A percentile compares a stretch with the other conserved stretches of the same genome.
Conservation (phyloP, 495 filamentous ascomycete species). For the Bathelium albidoporum region DNA sequence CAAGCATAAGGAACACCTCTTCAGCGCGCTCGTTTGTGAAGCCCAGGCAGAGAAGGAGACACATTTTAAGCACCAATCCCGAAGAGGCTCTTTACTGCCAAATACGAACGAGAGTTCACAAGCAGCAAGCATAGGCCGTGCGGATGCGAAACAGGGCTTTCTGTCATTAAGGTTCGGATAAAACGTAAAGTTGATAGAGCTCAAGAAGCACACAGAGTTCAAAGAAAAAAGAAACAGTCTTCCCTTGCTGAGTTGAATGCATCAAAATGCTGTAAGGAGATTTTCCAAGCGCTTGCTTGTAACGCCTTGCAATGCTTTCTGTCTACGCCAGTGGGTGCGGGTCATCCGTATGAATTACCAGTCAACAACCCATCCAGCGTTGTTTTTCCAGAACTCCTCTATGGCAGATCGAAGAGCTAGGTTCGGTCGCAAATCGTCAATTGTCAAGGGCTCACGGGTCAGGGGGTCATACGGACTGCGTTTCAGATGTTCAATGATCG, state of each 20-base stretch:
- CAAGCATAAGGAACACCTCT: no score
- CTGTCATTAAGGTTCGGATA: not conserved
- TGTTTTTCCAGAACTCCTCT: conserved; percentile 69
- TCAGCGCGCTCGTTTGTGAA: no score
- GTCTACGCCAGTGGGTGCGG: not conserved
- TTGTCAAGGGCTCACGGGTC: conserved; percentile 61
- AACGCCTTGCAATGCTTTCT: not conserved
- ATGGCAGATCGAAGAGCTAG: conserved; percentile 74
- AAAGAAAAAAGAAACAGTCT: not conserved
- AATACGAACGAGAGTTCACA: no score
- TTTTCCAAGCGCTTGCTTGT: not conserved
- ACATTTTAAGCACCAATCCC: no score
- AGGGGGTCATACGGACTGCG: conserved; percentile 68
- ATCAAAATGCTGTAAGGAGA: not conserved
- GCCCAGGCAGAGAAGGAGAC: no score
- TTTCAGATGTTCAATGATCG: conserved; percentile 77
- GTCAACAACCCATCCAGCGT: conserved; percentile 83
- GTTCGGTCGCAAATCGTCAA: conserved; percentile 72
- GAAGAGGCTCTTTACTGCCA: no score
- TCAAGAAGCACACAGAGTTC: not conserved
- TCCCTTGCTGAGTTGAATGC: not conserved
- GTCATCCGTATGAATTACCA: conserved; percentile 44
- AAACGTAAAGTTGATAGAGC: not conserved
- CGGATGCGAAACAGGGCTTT: no score
- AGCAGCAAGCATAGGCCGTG: no score